Base-by-base conservation (phyloP, 352 stramenopile species). In the Pythium coloratum region DNA sequence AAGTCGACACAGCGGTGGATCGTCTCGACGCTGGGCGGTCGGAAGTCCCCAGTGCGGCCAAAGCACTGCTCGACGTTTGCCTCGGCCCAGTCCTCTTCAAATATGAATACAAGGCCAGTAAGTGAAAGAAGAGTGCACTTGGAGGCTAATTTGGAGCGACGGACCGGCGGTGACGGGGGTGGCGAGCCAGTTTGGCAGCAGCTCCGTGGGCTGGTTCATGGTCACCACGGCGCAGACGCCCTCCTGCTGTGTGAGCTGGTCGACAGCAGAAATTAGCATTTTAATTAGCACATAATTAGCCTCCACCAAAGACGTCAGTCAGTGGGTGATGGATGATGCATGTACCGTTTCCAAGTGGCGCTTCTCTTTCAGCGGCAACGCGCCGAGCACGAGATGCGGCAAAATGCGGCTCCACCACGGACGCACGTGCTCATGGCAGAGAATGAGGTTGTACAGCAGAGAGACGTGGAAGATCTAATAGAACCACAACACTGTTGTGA, bases 381-480 rank as follows among this genome's bases (percentile, higher is more conserved):
- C 86, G 18, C 86, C 86, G 18, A 94, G 82, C 20, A 94, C 62
- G 51, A 94, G 67, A 38, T 76, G 73, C 38, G 79, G 69, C 59
- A 91, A 76, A 7, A 94, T 74, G 66, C 71, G 75, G 46, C 76
- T 91, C 86, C 86, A 94, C 86, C 86, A 94, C 40, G 86, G 81
- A 24, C 86, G 82, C 1, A 71, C 66, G 16, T 69, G 67, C 28
- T 81, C 71, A 49, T 88, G 64, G 6, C 72, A 69, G 49, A 87
- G 68, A 54, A 72, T 20, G 57, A 94, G 63, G 59, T 94, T 94
- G 75, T 91, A 94, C 60, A 89, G 69, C 42, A 94, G 72, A 30
- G 86, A 92, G n/a, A 94, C 75, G 61, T 91, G 81, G 67, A 91
- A 91, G 33, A 91, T 62, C 81, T 89, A 59, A 30, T 30, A 30